phyloP scores from a whole-genome alignment of 805 yeast species.

The Wickerhamiella sergipiensis region DNA sequence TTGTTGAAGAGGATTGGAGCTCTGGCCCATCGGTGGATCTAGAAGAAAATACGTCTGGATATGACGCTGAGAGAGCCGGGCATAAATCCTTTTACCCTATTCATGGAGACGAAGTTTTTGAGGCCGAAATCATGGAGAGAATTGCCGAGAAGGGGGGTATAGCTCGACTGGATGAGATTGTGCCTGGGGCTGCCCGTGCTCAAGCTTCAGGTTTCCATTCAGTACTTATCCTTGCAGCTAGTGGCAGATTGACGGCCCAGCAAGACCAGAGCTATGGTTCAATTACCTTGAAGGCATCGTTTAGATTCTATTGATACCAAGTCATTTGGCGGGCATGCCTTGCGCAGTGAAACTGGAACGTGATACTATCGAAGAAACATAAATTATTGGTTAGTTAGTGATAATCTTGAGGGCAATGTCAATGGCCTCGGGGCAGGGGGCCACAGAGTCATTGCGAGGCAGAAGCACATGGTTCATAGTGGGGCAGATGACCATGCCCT shows the following conservation, averaged over 20 bases:
- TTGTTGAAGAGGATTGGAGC: neutral
- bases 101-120: neutral
- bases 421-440: conserved; percentile 15
- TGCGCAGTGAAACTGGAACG: too few species aligned
- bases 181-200: neutral
- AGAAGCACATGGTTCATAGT: conserved; percentile 16
- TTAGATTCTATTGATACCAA: neutral
- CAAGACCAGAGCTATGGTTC: neutral
- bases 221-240: neutral
- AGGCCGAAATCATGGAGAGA: neutral
- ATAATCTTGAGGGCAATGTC: conserved; percentile 14
- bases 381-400: neutral
- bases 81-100: neutral
- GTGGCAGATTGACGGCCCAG: neutral
- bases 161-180: neutral
- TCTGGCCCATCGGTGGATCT: neutral
- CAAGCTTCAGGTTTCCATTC: neutral
- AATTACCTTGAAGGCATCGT: neutral
- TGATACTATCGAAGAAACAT: too few species aligned
- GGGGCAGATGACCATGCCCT: conserved; percentile 17
- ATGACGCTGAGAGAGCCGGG: neutral
- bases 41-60: neutral
- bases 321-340: too few species aligned
- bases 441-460: conserved; percentile 7
- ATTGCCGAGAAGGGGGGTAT: neutral